Percentiles rank a stretch among this genome's conserved stretches.
Conservation (phyloP, 441 rosid species). For the Geranium incanum region DNA sequence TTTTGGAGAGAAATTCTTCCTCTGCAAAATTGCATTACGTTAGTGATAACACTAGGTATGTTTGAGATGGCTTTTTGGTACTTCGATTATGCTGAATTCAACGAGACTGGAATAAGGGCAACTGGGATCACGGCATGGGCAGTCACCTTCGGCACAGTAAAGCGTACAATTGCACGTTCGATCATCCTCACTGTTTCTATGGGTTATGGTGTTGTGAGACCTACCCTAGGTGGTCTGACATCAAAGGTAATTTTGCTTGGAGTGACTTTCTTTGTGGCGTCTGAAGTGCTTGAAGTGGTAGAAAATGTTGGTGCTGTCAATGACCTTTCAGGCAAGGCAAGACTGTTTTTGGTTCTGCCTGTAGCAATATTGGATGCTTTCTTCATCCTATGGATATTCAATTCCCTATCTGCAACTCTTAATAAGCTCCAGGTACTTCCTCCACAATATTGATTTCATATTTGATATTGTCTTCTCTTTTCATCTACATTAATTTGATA, state of each 20-base stretch:
- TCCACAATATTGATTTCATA: neutral
- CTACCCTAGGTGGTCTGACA: constrained; percentile 86
- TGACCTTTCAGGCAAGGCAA: constrained; percentile 87
- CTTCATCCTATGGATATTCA: constrained; percentile 91
- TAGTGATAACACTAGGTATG: constrained; percentile 82
- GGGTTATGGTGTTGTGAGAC: constrained; percentile 97
- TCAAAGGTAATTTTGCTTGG: constrained; percentile 90
- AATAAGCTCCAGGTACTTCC: constrained; percentile 80
- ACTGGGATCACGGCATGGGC: constrained; percentile 84
- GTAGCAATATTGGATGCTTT: constrained; percentile 88
- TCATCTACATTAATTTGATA: neutral
- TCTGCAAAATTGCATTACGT: constrained; percentile 72
- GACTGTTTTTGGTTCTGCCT: constrained; percentile 73
- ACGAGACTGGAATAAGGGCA: constrained; percentile 76
- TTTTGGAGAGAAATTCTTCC: constrained; percentile 87
- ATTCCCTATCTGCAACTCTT: constrained; percentile 80
- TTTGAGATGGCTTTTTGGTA: constrained; percentile 93
- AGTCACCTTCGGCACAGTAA: constrained; percentile 71
- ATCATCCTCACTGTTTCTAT: constrained; percentile 82
- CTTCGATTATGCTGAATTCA: constrained; percentile 83
- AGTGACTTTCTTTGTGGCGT: constrained; percentile 74
- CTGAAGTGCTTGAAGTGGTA: constrained; percentile 81
- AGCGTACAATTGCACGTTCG: constrained; percentile 63
- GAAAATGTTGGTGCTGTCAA: constrained; percentile 88
- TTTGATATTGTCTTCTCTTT: neutral